Conservation (phyloP, 257 asterid species). For the Rubia yunnanensis region DNA sequence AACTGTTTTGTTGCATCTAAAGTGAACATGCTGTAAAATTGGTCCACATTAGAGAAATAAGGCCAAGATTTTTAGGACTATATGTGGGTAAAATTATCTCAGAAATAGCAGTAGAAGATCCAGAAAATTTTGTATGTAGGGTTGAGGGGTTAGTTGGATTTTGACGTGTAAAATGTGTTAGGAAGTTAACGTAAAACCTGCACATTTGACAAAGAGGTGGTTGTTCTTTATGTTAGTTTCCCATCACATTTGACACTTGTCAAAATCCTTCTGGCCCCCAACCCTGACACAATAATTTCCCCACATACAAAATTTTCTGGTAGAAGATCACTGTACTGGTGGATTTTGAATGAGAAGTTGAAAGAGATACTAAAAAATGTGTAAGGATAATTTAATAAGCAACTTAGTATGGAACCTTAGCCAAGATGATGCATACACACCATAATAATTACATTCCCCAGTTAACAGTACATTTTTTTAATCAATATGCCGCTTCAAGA, state of each 20-base stretch:
- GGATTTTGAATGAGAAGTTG: background rate
- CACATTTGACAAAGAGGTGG: no score
- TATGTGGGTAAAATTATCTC: background rate
- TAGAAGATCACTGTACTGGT: background rate
- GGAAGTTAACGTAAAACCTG: no score
- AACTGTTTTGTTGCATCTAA: background rate
- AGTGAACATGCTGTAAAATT: constrained; percentile 1
- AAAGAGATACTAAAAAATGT: background rate
- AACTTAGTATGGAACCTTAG: background rate
- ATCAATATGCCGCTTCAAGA: background rate
- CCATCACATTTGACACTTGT: no score
- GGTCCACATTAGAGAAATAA: background rate
- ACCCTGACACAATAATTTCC: no score
- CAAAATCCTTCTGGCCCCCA: no score
- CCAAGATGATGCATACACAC: background rate
- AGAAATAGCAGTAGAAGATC: background rate
- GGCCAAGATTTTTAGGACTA: background rate
- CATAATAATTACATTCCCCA: background rate
- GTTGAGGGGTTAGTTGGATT: no score
- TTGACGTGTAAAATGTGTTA: no score
- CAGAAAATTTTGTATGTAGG: no score
- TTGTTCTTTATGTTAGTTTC: no score
- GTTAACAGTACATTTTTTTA: background rate
- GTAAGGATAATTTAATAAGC: background rate
- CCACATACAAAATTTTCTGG: no score